Percentiles rank a stretch among this genome's conserved stretches.
Conservation (phyloP, 805 yeast genomes). For the Cyberlindnera saturnus region DNA sequence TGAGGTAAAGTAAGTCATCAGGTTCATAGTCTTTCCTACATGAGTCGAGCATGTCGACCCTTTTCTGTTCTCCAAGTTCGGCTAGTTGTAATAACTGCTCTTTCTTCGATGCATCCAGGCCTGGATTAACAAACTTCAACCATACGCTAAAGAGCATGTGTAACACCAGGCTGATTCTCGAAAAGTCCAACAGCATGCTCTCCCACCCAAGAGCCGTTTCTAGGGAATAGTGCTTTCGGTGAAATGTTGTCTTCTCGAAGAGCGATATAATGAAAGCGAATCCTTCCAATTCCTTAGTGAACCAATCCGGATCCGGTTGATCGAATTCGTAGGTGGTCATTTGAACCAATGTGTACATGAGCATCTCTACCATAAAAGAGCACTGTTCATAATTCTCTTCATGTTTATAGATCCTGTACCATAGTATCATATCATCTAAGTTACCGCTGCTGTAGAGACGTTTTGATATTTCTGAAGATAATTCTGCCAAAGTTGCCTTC, state of each 20-base stretch:
- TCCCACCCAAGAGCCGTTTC: constrained; percentile 1
- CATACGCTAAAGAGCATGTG: constrained; percentile 14
- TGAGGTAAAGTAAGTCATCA: constrained; percentile 1
- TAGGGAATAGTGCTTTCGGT: constrained; percentile 4
- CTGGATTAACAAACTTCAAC: constrained; percentile 4
- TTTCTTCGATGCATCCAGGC: background rate
- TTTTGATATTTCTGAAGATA: background rate
- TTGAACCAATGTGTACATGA: constrained; percentile 9
- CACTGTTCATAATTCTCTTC: constrained; percentile 7
- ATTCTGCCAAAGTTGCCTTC: background rate
- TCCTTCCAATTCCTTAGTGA: constrained; percentile 1
- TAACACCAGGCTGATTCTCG: constrained; percentile 7
- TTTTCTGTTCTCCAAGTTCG: constrained; percentile 8
- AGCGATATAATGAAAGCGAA: constrained; percentile 4
- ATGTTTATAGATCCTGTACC: constrained; percentile 7
- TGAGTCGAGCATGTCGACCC: constrained; percentile 1
- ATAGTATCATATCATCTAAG: constrained; percentile 13
- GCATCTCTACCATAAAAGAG: constrained; percentile 2
- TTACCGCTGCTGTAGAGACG: constrained; percentile 3
- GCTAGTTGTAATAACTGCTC: constrained; percentile 6
- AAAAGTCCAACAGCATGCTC: constrained; percentile 9
- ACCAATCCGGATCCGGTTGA: constrained; percentile 7
- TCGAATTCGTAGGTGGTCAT: constrained; percentile 12
- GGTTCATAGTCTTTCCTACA: constrained; percentile 1
- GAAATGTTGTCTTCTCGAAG: constrained; percentile 11